A percentile compares a stretch with the other conserved stretches of the same genome.
Evolutionary conservation across 78 protist genomes (phyloP).

Genomic region (Mastigamoeba balamuthi): DNA sequence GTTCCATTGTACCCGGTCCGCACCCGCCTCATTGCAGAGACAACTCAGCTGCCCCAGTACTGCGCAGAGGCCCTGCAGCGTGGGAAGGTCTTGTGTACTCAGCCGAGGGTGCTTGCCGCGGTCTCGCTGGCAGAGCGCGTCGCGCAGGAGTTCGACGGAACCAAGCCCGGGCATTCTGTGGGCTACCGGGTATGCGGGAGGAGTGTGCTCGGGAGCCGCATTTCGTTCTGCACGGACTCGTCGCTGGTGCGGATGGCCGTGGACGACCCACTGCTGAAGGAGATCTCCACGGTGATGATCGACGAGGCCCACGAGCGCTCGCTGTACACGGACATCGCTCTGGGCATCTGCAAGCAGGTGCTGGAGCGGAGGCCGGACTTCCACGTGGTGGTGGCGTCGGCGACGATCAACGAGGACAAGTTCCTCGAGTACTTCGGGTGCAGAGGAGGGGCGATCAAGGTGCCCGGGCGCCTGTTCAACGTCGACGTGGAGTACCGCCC

Average conservation of each 20-base stretch:
- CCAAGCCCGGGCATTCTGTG: not conserved
- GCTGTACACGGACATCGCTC: constrained; percentile 40
- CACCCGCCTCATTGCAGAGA: no score
- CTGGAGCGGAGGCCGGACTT: not conserved
- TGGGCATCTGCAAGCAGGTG: constrained; percentile 12
- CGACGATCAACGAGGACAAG: constrained; percentile 34
- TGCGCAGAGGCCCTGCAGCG: not conserved
- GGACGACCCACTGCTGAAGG: not conserved
- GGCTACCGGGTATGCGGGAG: not conserved
- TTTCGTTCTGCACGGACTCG: not conserved
- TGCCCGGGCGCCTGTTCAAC: not conserved
- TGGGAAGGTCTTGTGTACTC: constrained; percentile 13
- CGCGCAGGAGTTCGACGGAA: not conserved
- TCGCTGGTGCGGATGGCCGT: not conserved
- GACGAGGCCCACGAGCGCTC: constrained; percentile 77
- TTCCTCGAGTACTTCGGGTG: constrained; percentile 8
- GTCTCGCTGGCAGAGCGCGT: constrained; percentile 45
- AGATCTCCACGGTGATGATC: constrained; percentile 17
- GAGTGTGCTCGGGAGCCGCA: not conserved
- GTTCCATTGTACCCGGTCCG: no score
- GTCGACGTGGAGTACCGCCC: not conserved
- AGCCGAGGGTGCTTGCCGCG: constrained; percentile 61
- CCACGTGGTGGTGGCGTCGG: constrained; percentile 31
- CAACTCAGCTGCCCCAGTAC: constrained; percentile 51
- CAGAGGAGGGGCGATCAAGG: not conserved